Conservation (phyloP, 139 green algal genomes). For the Desmodesmus armatus region DNA sequence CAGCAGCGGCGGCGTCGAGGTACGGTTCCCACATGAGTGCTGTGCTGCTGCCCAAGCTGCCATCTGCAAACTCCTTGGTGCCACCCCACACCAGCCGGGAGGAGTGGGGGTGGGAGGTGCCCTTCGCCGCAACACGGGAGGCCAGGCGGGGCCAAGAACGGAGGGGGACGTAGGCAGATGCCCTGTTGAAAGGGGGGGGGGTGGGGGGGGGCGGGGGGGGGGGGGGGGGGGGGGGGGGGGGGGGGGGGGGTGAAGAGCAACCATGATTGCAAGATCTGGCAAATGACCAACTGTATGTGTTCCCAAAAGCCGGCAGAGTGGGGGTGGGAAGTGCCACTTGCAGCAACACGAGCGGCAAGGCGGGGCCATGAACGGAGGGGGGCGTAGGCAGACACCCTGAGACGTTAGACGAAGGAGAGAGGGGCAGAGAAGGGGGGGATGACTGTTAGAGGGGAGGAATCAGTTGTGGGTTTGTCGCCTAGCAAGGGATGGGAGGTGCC, state of each 20-base stretch:
- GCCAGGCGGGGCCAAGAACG: neutral
- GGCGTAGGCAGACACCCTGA: constrained; percentile 28
- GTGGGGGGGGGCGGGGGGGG: no score
- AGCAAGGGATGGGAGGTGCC: constrained; percentile 22
- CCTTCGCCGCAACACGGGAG: neutral
- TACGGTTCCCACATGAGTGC: constrained; percentile 77
- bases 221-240: no score
- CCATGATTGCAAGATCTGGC: neutral
- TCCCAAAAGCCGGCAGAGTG: constrained; percentile 37
- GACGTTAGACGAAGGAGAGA: no score
- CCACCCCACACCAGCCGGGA: constrained; percentile 70
- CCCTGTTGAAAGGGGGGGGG: no score
- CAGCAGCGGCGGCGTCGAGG: constrained; percentile 3
- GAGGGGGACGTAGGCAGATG: constrained; percentile 27
- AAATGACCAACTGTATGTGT: no score
- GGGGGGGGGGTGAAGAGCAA: no score
- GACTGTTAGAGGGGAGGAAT: no score
- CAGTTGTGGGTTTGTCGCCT: no score
- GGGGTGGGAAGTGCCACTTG: constrained; percentile 25
- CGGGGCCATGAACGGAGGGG: neutral
- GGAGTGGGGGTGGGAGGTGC: constrained; percentile 23
- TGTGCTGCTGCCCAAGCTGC: constrained; percentile 74
- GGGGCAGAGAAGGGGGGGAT: no score
- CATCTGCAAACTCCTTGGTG: constrained; percentile 83
- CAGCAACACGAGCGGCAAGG: neutral